phyloP scores from a whole-genome alignment of 1,284 basidiomycete genomes.

The Trametes pubescens region DNA sequence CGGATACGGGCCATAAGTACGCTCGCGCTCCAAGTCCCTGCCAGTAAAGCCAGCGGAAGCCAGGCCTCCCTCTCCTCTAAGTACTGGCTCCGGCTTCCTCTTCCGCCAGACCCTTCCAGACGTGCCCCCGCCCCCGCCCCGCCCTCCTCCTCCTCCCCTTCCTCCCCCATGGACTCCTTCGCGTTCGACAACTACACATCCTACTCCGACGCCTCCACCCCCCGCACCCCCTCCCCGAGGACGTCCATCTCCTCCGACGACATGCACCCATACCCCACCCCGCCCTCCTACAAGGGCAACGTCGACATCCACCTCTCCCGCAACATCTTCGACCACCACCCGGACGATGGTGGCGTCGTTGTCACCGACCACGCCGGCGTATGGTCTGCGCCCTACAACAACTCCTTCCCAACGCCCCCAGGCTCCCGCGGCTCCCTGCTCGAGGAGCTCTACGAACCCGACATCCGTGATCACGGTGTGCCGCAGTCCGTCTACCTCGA shows the following conservation, averaged over 20 bases:
- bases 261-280: constrained; percentile 48
- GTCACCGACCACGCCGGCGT: constrained; percentile 45
- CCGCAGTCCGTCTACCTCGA: constrained; percentile 47
- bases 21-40: not conserved
- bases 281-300: constrained; percentile 49
- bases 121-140: constrained; percentile 19
- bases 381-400: constrained; percentile 43
- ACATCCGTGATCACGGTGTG: constrained; percentile 52
- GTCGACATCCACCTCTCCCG: constrained; percentile 57
- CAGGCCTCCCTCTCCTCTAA: constrained; percentile 22
- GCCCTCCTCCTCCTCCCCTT: constrained; percentile 12
- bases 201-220: constrained; percentile 70
- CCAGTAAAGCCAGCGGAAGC: constrained; percentile 11
- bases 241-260: constrained; percentile 49
- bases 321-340: constrained; percentile 58
- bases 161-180: constrained; percentile 60
- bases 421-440: constrained; percentile 62
- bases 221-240: constrained; percentile 73
- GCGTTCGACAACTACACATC: constrained; percentile 64
- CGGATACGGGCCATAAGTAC: constrained; percentile 19
- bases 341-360: constrained; percentile 50
- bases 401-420: constrained; percentile 45
- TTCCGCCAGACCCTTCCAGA: constrained; percentile 35
- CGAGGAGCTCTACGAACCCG: constrained; percentile 67
- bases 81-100: constrained; percentile 28